Evolutionary conservation across 257 asterid species (phyloP), one percentile per base, ranked within the genome.

Genomic region (Nicotiana undulata): DNA sequence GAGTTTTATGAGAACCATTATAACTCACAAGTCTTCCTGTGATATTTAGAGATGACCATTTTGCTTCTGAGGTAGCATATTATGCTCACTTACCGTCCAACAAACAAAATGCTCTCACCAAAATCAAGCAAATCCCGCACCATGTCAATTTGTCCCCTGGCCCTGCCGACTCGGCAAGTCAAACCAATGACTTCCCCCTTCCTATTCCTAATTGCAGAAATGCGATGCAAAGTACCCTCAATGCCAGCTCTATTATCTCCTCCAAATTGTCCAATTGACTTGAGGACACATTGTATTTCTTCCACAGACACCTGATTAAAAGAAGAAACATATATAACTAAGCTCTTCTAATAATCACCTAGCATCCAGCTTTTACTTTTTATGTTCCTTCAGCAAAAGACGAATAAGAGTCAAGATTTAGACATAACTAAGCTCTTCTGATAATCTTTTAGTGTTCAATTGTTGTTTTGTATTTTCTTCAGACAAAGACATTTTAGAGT

Each of bases 91-190:
- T 84, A 91, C 98, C 95, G 86, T 86, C 98, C 97, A 55, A 93
- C 82, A 84, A 93, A 93, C 86, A 93, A 87, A 89, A 93, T 93
- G 89, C 98, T 93, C 85, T 89, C 86, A 70, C 98, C 97, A 83
- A 89, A 92, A 85, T 92, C 94, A 51, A 92, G 97, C 86, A 93
- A 88, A 85, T 93, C 95, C 81, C 81, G 77, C 63, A 88, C 89
- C 95, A 92, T 88, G 85, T 88, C 90, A 82, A 92, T 75, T 51
- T 85, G 82, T 77, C 89, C 92, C 49, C 81, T 80, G 65, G 92
- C 94, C 87, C 98, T 85, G 56, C 98, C 97, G 81, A 90, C 88
- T 86, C 97, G 89, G 86, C 91, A 92, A 77, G 97, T 93, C 89
- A 93, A 86, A 79, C 98, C 98, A 83, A 92, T 82, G 60, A 92